Conservation (phyloP, 2,329 filamentous ascomycete genomes). For the Scorias spongiosa region DNA sequence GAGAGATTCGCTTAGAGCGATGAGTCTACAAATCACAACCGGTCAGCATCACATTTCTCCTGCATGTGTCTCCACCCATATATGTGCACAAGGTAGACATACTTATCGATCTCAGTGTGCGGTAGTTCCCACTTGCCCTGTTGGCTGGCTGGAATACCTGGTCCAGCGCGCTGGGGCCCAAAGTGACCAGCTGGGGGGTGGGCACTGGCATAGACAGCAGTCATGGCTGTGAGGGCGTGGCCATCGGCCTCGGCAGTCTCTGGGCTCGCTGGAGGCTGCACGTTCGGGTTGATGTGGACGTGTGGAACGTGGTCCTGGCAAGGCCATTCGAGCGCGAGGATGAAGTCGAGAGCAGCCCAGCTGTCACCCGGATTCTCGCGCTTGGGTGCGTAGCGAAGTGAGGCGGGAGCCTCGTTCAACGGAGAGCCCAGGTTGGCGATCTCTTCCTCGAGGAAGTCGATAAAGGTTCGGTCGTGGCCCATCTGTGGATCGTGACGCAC, state of each 20-base stretch:
- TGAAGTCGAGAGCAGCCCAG: slow-evolving; percentile 13
- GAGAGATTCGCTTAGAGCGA: slow-evolving; percentile 8
- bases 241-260: slow-evolving; percentile 2
- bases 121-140: slow-evolving; percentile 9
- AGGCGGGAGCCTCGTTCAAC: neutral
- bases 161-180: neutral
- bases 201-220: slow-evolving; percentile 7
- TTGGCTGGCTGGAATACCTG: neutral
- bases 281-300: slow-evolving; percentile 6
- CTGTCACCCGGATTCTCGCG: slow-evolving; percentile 1
- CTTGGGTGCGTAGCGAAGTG: neutral
- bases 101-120: slow-evolving; percentile 14
- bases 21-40: slow-evolving; percentile 5
- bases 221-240: slow-evolving; percentile 9
- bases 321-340: slow-evolving; percentile 11
- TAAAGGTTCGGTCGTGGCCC: slow-evolving; percentile 9
- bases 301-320: slow-evolving; percentile 10
- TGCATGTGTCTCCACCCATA: too few species aligned
- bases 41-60: neutral
- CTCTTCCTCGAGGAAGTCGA: slow-evolving; percentile 5
- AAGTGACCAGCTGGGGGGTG: neutral
- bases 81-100: neutral
- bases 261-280: neutral
- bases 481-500: slow-evolving; percentile 8
- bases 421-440: neutral